Percentiles rank a stretch among this genome's conserved stretches.
Conservation (phyloP, 495 filamentous ascomycete species). For the Aspergillus funiculosus region DNA sequence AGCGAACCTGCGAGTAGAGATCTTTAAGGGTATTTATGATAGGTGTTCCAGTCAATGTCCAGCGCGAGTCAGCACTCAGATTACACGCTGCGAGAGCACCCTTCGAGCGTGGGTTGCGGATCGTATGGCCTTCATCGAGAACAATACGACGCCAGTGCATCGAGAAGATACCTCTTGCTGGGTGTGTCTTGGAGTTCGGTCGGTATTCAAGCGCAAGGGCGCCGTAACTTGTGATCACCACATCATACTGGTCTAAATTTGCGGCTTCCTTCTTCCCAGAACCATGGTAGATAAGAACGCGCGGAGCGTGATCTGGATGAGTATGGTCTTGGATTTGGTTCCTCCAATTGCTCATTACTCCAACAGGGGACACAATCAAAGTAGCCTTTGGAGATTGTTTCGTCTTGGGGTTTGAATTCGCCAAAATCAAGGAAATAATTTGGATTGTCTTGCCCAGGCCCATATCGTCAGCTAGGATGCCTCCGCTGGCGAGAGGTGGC, state of each 20-base stretch:
- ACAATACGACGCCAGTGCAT: slow-evolving; percentile 76
- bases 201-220: slow-evolving; percentile 43
- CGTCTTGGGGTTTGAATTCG: slow-evolving; percentile 44
- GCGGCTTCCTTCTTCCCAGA: slow-evolving; percentile 48
- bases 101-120: slow-evolving; percentile 73
- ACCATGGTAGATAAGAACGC: slow-evolving; percentile 73
- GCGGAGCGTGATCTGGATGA: slow-evolving; percentile 50
- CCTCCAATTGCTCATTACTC: slow-evolving; percentile 91
- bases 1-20: slow-evolving; percentile 73
- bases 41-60: slow-evolving; percentile 78
- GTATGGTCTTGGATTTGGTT: slow-evolving; percentile 76
- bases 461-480: slow-evolving; percentile 92
- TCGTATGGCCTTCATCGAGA: slow-evolving; percentile 82
- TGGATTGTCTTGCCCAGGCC: slow-evolving; percentile 90
- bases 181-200: slow-evolving; percentile 25
- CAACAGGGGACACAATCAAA: slow-evolving; percentile 76
- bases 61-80: slow-evolving; percentile 66
- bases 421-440: slow-evolving; percentile 73
- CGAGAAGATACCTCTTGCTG: slow-evolving; percentile 50
- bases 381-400: slow-evolving; percentile 49
- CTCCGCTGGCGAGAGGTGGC: slow-evolving; percentile 68
- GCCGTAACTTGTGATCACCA: slow-evolving; percentile 84
- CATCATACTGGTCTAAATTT: slow-evolving; percentile 55
- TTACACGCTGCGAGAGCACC: slow-evolving; percentile 59
- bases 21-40: slow-evolving; percentile 77